These are phyloP conservation scores for Amylocarpus encephaloides DNA, from an alignment of 2,329 filamentous ascomycete genomes.

Conservation along the genomic window DNA sequence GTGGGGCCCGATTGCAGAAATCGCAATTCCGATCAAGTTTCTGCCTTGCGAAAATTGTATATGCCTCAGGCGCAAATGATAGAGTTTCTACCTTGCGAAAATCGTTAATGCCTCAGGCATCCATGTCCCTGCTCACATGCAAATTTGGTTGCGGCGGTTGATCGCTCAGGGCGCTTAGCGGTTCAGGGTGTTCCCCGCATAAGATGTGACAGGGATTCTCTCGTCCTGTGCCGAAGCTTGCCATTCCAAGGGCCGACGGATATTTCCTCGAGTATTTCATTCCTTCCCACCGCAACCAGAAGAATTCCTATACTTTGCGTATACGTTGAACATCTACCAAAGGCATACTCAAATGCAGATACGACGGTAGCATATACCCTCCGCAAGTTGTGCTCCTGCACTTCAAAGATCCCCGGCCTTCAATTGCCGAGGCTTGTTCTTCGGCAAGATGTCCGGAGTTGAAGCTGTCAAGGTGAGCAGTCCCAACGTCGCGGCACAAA, in stretches of 20 bases:
- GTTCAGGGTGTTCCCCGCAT: background rate
- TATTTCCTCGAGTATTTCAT: background rate
- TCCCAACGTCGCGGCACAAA: background rate
- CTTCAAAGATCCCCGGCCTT: background rate
- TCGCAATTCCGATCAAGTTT: constrained; percentile 20
- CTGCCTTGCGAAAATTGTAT: too few species aligned
- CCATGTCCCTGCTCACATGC: background rate
- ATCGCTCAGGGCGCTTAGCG: background rate
- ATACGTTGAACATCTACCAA: background rate
- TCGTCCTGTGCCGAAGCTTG: constrained; percentile 12
- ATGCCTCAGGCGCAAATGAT: constrained; percentile 12
- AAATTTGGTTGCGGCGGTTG: background rate
- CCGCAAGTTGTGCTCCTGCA: constrained; percentile 13
- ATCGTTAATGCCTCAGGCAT: constrained; percentile 1
- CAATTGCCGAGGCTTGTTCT: constrained; percentile 25
- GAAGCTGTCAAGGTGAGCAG: constrained; percentile 24
- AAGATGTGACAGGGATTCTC: too few species aligned
- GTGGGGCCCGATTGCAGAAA: constrained; percentile 2
- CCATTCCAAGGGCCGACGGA: constrained; percentile 1
- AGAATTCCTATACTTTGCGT: too few species aligned
- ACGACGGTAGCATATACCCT: constrained; percentile 15
- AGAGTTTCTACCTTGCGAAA: constrained; percentile 6
- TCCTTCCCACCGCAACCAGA: too few species aligned
- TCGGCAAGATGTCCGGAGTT: constrained; percentile 23
- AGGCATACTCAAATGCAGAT: constrained; percentile 15